Evolutionary conservation across 345 rosid genomes (phyloP), one percentile per base, ranked within the genome.

Genomic region (Aquilaria malaccensis): DNA sequence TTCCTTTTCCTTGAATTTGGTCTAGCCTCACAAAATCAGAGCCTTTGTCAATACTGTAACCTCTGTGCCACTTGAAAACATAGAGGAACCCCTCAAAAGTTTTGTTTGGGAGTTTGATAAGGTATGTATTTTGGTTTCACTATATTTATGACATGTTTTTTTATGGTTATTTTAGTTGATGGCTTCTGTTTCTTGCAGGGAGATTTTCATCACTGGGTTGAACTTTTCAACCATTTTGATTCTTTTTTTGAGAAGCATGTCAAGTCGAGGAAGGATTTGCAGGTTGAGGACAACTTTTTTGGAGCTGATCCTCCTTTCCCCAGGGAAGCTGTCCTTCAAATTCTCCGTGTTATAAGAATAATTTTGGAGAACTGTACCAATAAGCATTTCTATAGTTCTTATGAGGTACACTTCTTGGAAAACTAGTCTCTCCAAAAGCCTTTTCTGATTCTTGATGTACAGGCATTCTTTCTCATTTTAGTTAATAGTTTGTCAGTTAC

Each of bases 121-220:
- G 95, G 98, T 89, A 64, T 62, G 48, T 37, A 2, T 37, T 37
- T 37, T 37, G 43, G 5, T 37, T 67, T 50, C 33, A 2, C 72
- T 63, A 57, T 50, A 43, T 67, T 58, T 9, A 13, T 66, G 2
- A 32, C 31, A 2, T 56, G 14, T 59, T 58, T 43, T 50, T 50
- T 50, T 37, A 37, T 37, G 43, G 43, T 3, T 37, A 4, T 37
- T 37, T 37, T 37, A 37, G 7, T 9, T 37, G 43, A 37, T 45
- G 43, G 29, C 69, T 59, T 66, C 6, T 60, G 45, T 13, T 55
- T 78, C 50, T 2, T 72, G 72, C 84, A 93, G 98, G 98, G 98
- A 53, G 97, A 93, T 76, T 93, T 93, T 70, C 96, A 89, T 81
- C 98, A 93, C 33, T 93, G 98, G 98, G 89, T 87, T 74, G 98